Evolutionary conservation across 2,329 filamentous ascomycete species (phyloP).

Genomic region (Diaporthe nobilis): DNA sequence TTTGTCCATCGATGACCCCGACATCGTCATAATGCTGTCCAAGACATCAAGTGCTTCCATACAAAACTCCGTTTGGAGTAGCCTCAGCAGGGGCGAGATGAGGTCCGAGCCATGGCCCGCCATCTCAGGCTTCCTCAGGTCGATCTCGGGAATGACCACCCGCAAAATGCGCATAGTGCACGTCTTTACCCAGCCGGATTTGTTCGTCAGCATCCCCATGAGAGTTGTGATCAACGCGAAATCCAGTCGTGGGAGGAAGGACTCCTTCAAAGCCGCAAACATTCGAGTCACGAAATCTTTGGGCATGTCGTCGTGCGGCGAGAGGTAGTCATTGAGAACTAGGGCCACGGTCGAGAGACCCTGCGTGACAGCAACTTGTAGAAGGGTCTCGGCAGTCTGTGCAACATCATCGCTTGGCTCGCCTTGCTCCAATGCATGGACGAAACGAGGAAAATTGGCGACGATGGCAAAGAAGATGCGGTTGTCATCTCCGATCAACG

Average conservation of each 20-base stretch:
- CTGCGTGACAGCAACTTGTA: constrained; percentile 80
- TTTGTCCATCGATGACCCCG: constrained; percentile 90
- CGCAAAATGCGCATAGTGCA: constrained; percentile 94
- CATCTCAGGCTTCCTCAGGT: constrained; percentile 93
- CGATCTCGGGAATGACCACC: constrained; percentile 87
- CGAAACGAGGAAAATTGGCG: constrained; percentile 90
- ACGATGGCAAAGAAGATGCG: constrained; percentile 88
- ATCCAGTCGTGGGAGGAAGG: constrained; percentile 86
- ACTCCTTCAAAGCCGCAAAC: constrained; percentile 79
- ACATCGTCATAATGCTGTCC: constrained; percentile 96
- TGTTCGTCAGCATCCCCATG: constrained; percentile 92
- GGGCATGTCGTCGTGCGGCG: constrained; percentile 74
- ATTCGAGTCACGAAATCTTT: constrained; percentile 84
- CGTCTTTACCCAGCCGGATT: constrained; percentile 88
- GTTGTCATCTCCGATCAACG: constrained; percentile 84
- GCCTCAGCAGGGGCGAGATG: constrained; percentile 89
- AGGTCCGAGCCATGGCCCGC: constrained; percentile 93
- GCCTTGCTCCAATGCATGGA: constrained; percentile 81
- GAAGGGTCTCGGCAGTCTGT: constrained; percentile 77
- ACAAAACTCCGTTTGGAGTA: constrained; percentile 94
- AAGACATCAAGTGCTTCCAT: constrained; percentile 92
- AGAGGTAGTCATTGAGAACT: constrained; percentile 79
- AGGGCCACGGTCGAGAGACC: constrained; percentile 76
- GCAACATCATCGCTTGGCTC: constrained; percentile 68
- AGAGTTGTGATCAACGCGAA: constrained; percentile 90